Base-by-base conservation (phyloP, 2,329 filamentous ascomycete genomes). In the Scedosporium boydii region DNA sequence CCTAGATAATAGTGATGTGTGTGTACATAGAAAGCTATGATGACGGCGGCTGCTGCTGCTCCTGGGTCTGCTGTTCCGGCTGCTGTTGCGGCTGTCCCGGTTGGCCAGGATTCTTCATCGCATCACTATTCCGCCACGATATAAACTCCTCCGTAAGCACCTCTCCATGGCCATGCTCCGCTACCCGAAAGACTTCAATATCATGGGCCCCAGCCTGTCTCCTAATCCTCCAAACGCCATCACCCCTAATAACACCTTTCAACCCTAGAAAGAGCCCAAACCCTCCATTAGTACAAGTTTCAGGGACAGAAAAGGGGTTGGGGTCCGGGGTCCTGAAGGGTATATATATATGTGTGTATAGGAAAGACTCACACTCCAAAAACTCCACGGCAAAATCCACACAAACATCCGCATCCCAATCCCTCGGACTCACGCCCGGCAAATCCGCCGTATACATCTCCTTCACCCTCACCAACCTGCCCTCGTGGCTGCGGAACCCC, bases 351-450 rank as follows among this genome's bases (percentile, higher is more conserved):
- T 61, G 3, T 23, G 3, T 23, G 3, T 23, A 55, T 18, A 58
- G 38, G 10, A 23, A 27, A 18, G 42, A 74, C 87, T 74, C 73
- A 91, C 90, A 96, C 6, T 87, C 86, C 16, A 98, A 75, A 68
- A 98, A 90, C 0, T 77, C 80, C 1, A 84, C 86, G 1, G 91
- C 86, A 75, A 97, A 97, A 68, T 96, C 96, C 70, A 98, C 95
- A 71, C 93, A 97, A 67, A 89, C 84, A 70, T 97, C 93, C 18
- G 91, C 93, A 75, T 98, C 90, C 95, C 95, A 99, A 57, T 83
- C 84, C 61, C 84, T 81, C 68, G 88, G 86, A 14, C 96, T 90
- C 59, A 84, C 88, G 2, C 84, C 82, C 0, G 95, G 95, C 62
- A 99, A 91, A 34, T 78, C 81, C 56, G 86, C 85, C 1, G 93